Conservation (phyloP, 768 basidiomycete species). For the Pleurotus eryngii region DNA sequence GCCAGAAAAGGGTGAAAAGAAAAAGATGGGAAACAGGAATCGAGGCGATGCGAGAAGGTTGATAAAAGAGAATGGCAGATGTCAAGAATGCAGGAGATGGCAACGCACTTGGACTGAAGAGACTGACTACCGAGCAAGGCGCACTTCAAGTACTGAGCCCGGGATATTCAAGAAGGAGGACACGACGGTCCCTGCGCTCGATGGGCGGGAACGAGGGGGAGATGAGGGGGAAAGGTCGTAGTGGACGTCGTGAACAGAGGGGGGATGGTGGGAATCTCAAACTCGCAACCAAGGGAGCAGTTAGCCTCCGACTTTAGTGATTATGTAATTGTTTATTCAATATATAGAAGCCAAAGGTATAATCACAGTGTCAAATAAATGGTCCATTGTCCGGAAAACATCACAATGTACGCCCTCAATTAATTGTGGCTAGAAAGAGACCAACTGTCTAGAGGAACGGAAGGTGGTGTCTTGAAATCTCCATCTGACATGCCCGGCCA, state of each 20-base stretch:
- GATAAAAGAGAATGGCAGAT: not conserved
- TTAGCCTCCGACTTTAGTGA: not conserved
- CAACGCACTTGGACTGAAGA: constrained; percentile 6
- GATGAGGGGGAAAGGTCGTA: constrained; percentile 13
- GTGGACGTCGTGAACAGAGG: constrained; percentile 13
- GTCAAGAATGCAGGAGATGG: not conserved
- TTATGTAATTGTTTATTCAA: constrained; percentile 3
- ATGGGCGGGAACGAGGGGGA: constrained; percentile 7
- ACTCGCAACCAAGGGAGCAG: constrained; percentile 12
- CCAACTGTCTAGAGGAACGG: constrained; percentile 75
- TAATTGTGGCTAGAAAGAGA: constrained; percentile 73
- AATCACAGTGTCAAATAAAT: not conserved
- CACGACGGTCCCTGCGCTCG: not conserved
- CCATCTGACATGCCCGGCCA: constrained; percentile 65
- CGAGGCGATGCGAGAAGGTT: too few species aligned
- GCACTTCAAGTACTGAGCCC: constrained; percentile 8
- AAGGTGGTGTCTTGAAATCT: constrained; percentile 65
- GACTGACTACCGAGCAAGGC: constrained; percentile 1
- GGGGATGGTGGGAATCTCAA: not conserved
- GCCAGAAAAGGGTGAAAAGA: not conserved
- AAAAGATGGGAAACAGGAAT: not conserved
- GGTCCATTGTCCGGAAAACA: constrained; percentile 13
- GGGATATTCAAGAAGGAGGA: not conserved
- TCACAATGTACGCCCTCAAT: constrained; percentile 16
- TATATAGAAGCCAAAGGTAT: not conserved